These are phyloP conservation scores for Licmophora abbreviata DNA, from an alignment of 108 stramenopile genomes.

Conservation along the genomic window DNA sequence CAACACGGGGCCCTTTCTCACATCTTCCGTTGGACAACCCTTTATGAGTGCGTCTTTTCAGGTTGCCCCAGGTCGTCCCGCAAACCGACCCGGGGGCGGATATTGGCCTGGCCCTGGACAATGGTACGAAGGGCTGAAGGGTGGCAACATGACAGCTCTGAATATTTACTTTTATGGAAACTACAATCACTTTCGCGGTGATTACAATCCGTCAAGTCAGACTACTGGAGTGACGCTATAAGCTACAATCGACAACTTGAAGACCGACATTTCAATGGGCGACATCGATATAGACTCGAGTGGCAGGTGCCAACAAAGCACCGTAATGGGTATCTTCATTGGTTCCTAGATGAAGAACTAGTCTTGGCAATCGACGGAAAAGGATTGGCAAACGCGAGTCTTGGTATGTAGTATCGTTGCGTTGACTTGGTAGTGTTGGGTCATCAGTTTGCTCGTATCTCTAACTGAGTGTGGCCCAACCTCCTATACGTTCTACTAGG, in stretches of 20 bases:
- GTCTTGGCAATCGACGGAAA: slow-evolving; percentile 75
- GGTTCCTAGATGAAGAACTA: slow-evolving; percentile 88
- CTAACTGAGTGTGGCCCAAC: neutral
- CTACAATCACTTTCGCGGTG: slow-evolving; percentile 79
- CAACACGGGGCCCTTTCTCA: slow-evolving; percentile 45
- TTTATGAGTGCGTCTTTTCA: slow-evolving; percentile 82
- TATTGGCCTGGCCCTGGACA: slow-evolving; percentile 82
- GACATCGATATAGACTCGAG: slow-evolving; percentile 89
- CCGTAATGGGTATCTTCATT: slow-evolving; percentile 65
- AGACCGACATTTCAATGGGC: slow-evolving; percentile 62
- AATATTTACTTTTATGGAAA: slow-evolving; percentile 94
- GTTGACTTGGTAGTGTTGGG: neutral
- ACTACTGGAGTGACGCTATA: slow-evolving; percentile 94
- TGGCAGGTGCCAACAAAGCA: slow-evolving; percentile 81
- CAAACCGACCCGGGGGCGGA: slow-evolving; percentile 61
- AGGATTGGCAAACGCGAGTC: slow-evolving; percentile 36
- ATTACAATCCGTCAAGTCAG: slow-evolving; percentile 53
- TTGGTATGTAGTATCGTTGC: slow-evolving; percentile 15
- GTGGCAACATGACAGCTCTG: slow-evolving; percentile 67
- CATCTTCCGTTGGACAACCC: slow-evolving; percentile 80
- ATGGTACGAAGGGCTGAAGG: slow-evolving; percentile 85
- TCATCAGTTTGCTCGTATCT: neutral
- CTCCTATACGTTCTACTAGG: slow-evolving; percentile 29
- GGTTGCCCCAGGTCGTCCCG: slow-evolving; percentile 78
- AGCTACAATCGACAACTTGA: slow-evolving; percentile 81